phyloP scores from a whole-genome alignment of 495 filamentous ascomycete genomes.

The Parmelia sp. region DNA sequence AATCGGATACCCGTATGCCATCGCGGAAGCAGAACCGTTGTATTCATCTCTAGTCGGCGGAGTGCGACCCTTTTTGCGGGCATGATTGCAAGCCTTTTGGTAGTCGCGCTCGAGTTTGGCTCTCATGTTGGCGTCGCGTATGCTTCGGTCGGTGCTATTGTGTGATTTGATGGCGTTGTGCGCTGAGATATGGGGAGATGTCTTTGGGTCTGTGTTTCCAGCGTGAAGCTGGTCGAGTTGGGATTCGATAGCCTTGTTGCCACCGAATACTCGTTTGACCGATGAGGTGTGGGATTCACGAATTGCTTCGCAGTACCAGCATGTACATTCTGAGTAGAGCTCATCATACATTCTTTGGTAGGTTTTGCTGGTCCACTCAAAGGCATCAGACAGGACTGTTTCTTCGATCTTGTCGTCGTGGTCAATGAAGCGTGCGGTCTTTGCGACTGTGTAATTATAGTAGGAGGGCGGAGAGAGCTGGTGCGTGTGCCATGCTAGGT shows the following conservation, averaged over 20 bases:
- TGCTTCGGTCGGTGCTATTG: neutral
- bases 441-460: conserved; percentile 1
- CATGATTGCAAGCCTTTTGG: conserved; percentile 54
- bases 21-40: conserved; percentile 37
- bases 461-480: conserved; percentile 50
- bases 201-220: conserved; percentile 27
- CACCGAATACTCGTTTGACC: conserved; percentile 28
- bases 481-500: conserved; percentile 70
- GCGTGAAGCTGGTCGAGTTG: conserved; percentile 51
- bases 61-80: conserved; percentile 51
- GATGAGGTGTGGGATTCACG: conserved; percentile 52
- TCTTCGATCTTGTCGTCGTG: conserved; percentile 69
- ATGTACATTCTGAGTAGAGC: conserved; percentile 77
- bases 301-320: conserved; percentile 85
- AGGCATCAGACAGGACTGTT: conserved; percentile 10
- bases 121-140: conserved; percentile 27
- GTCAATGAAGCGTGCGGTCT: conserved; percentile 54
- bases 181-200: conserved; percentile 33
- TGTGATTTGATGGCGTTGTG: conserved; percentile 18
- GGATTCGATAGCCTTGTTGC: conserved; percentile 37
- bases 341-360: conserved; percentile 58
- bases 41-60: conserved; percentile 47
- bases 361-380: conserved; percentile 62
- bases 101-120: conserved; percentile 54
- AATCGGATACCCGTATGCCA: conserved; percentile 42